Percentiles rank a stretch among this genome's conserved stretches.
phyloP scores from a whole-genome alignment of 176 grass and related monocot species.

The Lolium rigidum region DNA sequence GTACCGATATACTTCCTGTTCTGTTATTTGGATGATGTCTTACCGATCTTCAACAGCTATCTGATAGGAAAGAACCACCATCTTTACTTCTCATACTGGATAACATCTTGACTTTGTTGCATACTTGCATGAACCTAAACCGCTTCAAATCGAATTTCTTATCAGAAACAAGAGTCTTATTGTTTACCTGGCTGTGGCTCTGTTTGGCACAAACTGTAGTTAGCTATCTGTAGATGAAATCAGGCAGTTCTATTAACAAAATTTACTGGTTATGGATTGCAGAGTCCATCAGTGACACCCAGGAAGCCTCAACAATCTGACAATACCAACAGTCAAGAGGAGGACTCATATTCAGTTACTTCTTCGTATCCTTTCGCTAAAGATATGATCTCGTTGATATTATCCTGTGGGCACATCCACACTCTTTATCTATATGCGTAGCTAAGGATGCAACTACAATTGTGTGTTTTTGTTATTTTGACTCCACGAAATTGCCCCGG shows the following conservation, averaged over 20 bases:
- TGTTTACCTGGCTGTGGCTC: constrained; percentile 6
- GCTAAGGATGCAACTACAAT: not conserved
- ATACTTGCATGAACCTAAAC: constrained; percentile 1
- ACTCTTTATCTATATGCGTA: not conserved
- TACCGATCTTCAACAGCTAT: not conserved
- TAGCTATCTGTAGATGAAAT: constrained; percentile 26
- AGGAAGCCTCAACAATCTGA: constrained; percentile 66
- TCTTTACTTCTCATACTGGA: not conserved
- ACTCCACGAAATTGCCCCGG: not conserved
- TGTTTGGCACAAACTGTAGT: constrained; percentile 23
- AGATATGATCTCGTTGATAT: constrained; percentile 25
- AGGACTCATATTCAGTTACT: constrained; percentile 67
- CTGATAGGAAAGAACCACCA: not conserved
- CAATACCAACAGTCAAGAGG: constrained; percentile 67
- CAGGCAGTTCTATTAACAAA: constrained; percentile 29
- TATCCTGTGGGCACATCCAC: not conserved
- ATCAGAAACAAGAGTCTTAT: not conserved
- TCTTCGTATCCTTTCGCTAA: constrained; percentile 75
- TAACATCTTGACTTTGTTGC: not conserved
- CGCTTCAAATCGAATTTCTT: constrained; percentile 15
- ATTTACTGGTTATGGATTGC: constrained; percentile 33
- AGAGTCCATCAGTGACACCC: constrained; percentile 58
- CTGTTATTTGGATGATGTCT: not conserved
- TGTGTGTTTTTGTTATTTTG: not conserved
- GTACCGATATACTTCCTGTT: not conserved